Conservation (phyloP, 768 basidiomycete species). For the Saitozyma podzolica region DNA sequence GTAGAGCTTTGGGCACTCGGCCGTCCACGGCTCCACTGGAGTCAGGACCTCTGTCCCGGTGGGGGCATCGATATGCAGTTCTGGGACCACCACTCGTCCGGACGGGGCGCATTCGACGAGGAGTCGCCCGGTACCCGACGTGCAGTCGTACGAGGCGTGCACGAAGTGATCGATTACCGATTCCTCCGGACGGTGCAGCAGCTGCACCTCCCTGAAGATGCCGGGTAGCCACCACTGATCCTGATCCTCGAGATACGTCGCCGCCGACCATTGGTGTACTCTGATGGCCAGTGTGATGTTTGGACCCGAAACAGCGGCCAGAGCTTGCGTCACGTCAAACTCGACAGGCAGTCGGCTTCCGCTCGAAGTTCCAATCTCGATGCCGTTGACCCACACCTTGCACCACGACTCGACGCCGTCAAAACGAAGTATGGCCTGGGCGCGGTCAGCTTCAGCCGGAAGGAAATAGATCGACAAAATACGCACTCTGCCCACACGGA, state of each 20-base stretch:
- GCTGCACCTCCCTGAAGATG: constrained; percentile 4
- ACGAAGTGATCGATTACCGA: constrained; percentile 7
- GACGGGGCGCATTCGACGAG: constrained; percentile 5
- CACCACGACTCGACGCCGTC: constrained; percentile 12
- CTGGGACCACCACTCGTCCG: constrained; percentile 11
- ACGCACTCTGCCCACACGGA: too few relatives aligned
- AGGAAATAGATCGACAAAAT: too few relatives aligned
- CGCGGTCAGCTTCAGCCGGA: background rate
- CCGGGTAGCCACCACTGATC: constrained; percentile 16
- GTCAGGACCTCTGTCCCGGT: background rate
- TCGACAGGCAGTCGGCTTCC: constrained; percentile 7
- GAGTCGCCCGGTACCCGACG: constrained; percentile 2
- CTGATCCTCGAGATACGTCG: constrained; percentile 8
- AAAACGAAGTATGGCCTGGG: constrained; percentile 5
- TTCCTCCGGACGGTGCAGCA: constrained; percentile 2
- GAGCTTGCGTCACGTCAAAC: constrained; percentile 8
- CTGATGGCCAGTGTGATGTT: constrained; percentile 1
- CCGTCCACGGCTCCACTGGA: constrained; percentile 8
- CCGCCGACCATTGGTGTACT: constrained; percentile 11
- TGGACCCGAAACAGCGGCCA: background rate
- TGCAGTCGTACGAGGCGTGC: constrained; percentile 1
- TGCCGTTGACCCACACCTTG: constrained; percentile 12
- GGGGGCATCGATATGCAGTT: constrained; percentile 2
- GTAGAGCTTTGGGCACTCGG: constrained; percentile 11
- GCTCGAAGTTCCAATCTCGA: constrained; percentile 1